Evolutionary conservation across 352 stramenopile species (phyloP).

Genomic region (Thraustochytrium striatum): DNA sequence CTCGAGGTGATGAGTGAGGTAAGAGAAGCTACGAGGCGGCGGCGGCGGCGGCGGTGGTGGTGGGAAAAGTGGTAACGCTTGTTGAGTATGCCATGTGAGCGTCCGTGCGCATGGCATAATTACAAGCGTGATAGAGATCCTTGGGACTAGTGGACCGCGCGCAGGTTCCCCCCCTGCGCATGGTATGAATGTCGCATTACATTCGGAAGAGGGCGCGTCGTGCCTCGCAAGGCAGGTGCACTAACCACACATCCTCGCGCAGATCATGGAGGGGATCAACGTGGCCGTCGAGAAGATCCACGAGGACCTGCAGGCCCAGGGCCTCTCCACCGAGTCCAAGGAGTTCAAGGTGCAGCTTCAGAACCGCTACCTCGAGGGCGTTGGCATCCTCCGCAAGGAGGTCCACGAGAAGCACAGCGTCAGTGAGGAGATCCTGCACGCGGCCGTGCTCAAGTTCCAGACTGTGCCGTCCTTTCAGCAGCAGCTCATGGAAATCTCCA

Average conservation of each 20-base stretch:
- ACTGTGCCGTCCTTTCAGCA: constrained; percentile 17
- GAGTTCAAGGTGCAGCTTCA: constrained; percentile 35
- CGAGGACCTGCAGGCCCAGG: constrained; percentile 12
- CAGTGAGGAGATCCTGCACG: constrained; percentile 34
- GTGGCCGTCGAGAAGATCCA: constrained; percentile 37
- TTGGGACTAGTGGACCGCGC: not conserved
- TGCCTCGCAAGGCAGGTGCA: no score
- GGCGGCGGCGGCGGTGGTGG: not conserved
- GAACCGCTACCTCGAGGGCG: constrained; percentile 20
- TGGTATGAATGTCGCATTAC: not conserved
- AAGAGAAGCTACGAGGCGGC: no score
- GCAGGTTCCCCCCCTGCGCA: not conserved
- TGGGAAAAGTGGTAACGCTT: not conserved
- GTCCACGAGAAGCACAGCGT: constrained; percentile 37
- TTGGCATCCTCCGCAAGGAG: constrained; percentile 1
- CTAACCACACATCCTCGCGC: not conserved
- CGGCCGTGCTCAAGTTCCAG: constrained; percentile 43
- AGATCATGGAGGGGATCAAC: constrained; percentile 41
- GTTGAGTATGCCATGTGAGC: not conserved
- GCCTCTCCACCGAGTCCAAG: not conserved
- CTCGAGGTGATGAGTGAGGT: constrained; percentile 11
- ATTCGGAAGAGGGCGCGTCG: no score
- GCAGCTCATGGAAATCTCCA: constrained; percentile 43
- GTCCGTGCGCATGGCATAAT: not conserved
- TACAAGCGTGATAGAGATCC: not conserved